Conservation (phyloP, 345 rosid genomes). For the Rhodomyrtus tomentosa region DNA sequence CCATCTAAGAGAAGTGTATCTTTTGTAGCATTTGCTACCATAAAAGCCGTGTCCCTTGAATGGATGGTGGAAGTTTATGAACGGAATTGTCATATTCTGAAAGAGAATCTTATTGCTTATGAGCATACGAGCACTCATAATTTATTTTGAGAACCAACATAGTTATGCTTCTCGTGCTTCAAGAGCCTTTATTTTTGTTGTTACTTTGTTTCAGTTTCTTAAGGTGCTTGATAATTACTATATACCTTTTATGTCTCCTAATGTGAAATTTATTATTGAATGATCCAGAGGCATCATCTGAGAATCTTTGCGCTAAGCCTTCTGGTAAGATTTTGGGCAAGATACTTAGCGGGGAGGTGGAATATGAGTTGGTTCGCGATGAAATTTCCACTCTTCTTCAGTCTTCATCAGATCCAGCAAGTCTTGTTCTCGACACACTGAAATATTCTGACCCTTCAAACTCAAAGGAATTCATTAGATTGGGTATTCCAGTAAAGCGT, state of each 20-base stretch:
- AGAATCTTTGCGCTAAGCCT: not conserved
- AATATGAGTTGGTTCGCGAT: not conserved
- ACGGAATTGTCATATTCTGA: not conserved
- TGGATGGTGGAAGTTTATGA: not conserved
- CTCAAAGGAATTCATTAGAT: not conserved
- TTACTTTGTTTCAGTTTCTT: not conserved
- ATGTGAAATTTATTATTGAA: not conserved
- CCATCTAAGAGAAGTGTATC: not conserved
- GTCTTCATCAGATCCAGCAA: slow-evolving; percentile 19
- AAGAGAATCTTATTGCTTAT: not conserved
- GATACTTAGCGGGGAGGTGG: slow-evolving; percentile 4
- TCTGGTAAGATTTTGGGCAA: not conserved
- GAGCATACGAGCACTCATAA: not conserved
- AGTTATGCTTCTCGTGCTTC: not conserved
- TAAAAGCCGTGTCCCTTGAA: not conserved
- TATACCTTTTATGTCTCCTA: not conserved
- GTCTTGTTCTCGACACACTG: slow-evolving; percentile 19
- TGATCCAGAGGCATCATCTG: not conserved
- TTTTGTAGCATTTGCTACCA: not conserved
- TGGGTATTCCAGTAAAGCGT: slow-evolving; percentile 2
- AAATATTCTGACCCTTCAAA: not conserved
- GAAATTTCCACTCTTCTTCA: slow-evolving; percentile 13
- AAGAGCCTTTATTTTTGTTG: not conserved
- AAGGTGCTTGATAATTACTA: not conserved
- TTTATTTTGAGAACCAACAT: not conserved